Conservation (phyloP, 1,284 basidiomycete genomes). For the Heterobasidion parviporum region DNA sequence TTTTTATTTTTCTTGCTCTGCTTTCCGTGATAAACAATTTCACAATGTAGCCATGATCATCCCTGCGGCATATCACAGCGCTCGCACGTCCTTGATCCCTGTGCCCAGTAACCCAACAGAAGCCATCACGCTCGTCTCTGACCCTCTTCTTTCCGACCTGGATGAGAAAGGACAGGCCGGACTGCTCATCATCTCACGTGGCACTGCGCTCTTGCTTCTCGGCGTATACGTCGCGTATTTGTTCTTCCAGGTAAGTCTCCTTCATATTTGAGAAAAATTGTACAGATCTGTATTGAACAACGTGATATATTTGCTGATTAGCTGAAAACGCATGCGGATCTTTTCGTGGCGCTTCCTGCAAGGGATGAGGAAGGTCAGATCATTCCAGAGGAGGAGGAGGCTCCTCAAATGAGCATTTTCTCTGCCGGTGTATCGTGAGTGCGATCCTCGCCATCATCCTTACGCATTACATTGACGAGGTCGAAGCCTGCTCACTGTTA, state of each 20-base stretch:
- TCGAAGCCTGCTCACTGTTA: conserved; percentile 52
- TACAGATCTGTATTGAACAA: background rate
- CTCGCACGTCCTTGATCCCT: conserved; percentile 20
- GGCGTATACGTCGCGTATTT: conserved; percentile 79
- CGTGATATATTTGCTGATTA: conserved; percentile 13
- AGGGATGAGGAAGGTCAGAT: background rate
- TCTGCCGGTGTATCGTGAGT: conserved; percentile 54
- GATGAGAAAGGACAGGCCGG: conserved; percentile 34
- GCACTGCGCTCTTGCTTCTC: conserved; percentile 78
- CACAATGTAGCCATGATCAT: conserved; percentile 64
- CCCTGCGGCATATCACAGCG: conserved; percentile 79
- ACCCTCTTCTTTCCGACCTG: conserved; percentile 11
- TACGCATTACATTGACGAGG: background rate
- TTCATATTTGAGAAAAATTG: background rate
- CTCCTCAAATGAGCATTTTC: conserved; percentile 58
- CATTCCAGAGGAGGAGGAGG: conserved; percentile 37
- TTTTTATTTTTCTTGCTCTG: conserved; percentile 6
- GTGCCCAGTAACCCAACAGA: background rate
- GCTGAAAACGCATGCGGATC: conserved; percentile 41
- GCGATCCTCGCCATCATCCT: background rate
- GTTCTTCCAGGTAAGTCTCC: conserved; percentile 54
- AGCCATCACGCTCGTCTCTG: conserved; percentile 2
- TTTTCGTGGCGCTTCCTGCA: conserved; percentile 36
- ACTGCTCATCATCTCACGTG: conserved; percentile 73
- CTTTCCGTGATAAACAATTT: background rate